These are phyloP conservation scores for Phellinidium pouzarii DNA, from an alignment of 1,284 basidiomycete genomes.

Conservation along the genomic window DNA sequence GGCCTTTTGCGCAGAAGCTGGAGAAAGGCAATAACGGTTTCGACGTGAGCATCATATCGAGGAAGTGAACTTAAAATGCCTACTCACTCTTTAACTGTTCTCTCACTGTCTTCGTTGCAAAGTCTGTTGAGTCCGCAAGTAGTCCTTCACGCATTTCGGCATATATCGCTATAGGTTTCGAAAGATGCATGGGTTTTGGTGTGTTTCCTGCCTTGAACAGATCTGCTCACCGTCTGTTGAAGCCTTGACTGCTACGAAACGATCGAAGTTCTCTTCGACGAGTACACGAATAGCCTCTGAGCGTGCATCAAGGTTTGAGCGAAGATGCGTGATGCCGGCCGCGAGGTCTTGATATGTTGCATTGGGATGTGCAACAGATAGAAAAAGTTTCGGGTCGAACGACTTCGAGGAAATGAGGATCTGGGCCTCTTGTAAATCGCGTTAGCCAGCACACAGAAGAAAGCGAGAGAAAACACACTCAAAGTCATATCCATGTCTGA, in stretches of 20 bases:
- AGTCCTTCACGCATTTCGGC: constrained; percentile 91
- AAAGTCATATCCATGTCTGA: constrained; percentile 67
- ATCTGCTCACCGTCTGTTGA: constrained; percentile 77
- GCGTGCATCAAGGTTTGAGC: constrained; percentile 76
- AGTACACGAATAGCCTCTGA: constrained; percentile 91
- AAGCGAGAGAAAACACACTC: constrained; percentile 40
- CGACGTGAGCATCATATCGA: constrained; percentile 14
- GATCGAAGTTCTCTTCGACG: constrained; percentile 97
- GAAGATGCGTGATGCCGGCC: constrained; percentile 65
- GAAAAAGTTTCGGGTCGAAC: constrained; percentile 93
- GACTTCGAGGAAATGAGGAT: constrained; percentile 86
- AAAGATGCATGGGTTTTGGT: neutral
- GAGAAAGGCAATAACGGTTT: constrained; percentile 19
- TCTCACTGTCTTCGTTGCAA: constrained; percentile 76
- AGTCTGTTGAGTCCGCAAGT: constrained; percentile 71
- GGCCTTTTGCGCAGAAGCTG: constrained; percentile 85
- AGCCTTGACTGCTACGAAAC: constrained; percentile 96
- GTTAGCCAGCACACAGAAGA: constrained; percentile 8
- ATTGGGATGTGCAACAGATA: constrained; percentile 90
- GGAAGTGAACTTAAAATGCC: constrained; percentile 3
- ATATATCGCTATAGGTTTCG: constrained; percentile 61
- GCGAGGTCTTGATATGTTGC: constrained; percentile 91
- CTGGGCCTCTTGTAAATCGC: constrained; percentile 53
- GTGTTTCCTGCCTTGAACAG: neutral
- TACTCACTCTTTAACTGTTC: constrained; percentile 86